Base-by-base conservation (phyloP, 2,329 filamentous ascomycete genomes). In the Aspergillus persii region DNA sequence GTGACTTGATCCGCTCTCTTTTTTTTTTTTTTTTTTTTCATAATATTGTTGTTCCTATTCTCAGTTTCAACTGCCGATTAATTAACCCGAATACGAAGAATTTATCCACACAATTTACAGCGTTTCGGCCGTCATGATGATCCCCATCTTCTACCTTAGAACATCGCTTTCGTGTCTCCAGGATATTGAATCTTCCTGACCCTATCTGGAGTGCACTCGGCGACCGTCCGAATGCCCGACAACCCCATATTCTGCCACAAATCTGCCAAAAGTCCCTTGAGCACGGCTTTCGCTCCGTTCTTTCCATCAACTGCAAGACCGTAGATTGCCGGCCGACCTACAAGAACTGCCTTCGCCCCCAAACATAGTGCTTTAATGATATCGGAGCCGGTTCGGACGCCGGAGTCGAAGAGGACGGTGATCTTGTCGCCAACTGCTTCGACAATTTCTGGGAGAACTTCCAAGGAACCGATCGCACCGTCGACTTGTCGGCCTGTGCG, bases 281-380 rank as follows among this genome's bases (percentile, higher is more conserved):
- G 66, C 2, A 82, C 80, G 53, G 82, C 74, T 61, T 79, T 80
- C 1, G 83, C 85, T 8, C 86, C 85, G 46, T 79, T 75, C 65
- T 81, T 79, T 4, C 85, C 85, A 4, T 77, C 80, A 26, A 86
- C 78, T 2, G 79, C 81, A 12, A 88, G 71, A 0, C 84, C 84
- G 67, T 86, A 88, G 12, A 87, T 79, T 26, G 80, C 83, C 4
- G 85, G 84, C 56, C 85, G 72, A 2, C 83, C 84, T 8, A 88
- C 77, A 11, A 86, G 73, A 1, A 87, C 83, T 2, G 78, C 83
- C 64, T 84, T 81, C 0, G 84, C 86, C 1, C 85, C 87, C 5
- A 84, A 66, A 11, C 77, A 77, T 39, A 84, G 67, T 6, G 81
- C 82, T 62, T 84, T 84, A 53, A 81, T 73, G 36, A 82, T 75